Percentiles rank a stretch among this genome's conserved stretches.
Conservation (phyloP, 225 moss, liverwort and hornwort species). For the Anthoceros angustus region DNA sequence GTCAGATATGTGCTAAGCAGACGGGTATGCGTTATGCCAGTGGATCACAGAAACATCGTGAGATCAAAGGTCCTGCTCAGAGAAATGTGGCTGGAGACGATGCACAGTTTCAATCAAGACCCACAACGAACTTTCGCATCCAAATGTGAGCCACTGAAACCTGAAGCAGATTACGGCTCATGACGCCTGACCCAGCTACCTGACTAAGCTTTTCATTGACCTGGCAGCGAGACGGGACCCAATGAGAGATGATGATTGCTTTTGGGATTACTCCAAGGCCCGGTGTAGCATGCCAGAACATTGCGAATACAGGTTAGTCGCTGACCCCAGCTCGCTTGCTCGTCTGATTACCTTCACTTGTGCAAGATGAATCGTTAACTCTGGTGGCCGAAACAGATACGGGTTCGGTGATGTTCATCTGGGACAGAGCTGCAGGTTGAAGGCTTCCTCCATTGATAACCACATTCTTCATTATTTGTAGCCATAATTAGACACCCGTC, state of each 20-base stretch:
- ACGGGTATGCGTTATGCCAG: constrained; percentile 27
- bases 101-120: constrained; percentile 68
- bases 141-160: constrained; percentile 33
- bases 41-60: constrained; percentile 82
- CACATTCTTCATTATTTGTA: constrained; percentile 47
- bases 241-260: constrained; percentile 93
- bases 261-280: constrained; percentile 92
- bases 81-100: constrained; percentile 85
- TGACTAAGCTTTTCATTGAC: not conserved
- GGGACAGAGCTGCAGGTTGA: constrained; percentile 87
- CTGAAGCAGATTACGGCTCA: too few relatives aligned
- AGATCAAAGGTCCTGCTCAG: constrained; percentile 68
- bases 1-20: not conserved
- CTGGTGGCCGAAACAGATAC: constrained; percentile 39
- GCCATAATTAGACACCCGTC: not conserved
- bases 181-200: too few relatives aligned
- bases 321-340: not conserved
- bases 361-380: not conserved
- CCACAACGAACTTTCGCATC: constrained; percentile 64
- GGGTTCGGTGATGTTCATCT: constrained; percentile 96
- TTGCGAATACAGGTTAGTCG: constrained; percentile 78
- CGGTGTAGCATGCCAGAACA: constrained; percentile 76
- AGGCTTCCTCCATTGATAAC: constrained; percentile 46
- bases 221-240: constrained; percentile 71
- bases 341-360: not conserved